These are phyloP conservation scores for Ceratocystis colombiana DNA, from an alignment of 2,329 filamentous ascomycete species.

Conservation along the genomic window DNA sequence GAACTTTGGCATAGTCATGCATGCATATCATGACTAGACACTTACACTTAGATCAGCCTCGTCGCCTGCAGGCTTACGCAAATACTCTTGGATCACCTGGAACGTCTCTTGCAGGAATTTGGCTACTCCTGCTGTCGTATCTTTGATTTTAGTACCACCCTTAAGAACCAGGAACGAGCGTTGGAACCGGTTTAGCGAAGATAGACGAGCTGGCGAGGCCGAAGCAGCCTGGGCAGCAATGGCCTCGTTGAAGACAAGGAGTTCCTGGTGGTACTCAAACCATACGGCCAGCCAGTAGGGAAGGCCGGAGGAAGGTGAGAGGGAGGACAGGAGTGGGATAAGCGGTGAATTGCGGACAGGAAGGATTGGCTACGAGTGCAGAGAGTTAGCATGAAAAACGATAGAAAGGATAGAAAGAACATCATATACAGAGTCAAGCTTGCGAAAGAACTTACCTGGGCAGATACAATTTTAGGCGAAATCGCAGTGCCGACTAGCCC, in stretches of 20 bases:
- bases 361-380: constrained; percentile 43
- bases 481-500: constrained; percentile 28
- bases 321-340: constrained; percentile 40
- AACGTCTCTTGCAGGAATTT: constrained; percentile 40
- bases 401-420: constrained; percentile 21
- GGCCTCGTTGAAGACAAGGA: constrained; percentile 36
- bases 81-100: constrained; percentile 36
- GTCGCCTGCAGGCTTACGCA: constrained; percentile 30
- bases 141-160: constrained; percentile 48
- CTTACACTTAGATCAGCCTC: constrained; percentile 23
- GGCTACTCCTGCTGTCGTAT: constrained; percentile 48
- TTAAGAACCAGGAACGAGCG: constrained; percentile 47
- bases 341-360: constrained; percentile 49
- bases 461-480: constrained; percentile 29
- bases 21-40: neutral
- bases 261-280: constrained; percentile 42
- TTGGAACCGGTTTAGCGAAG: constrained; percentile 50
- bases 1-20: neutral
- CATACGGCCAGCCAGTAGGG: constrained; percentile 43
- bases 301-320: constrained; percentile 35
- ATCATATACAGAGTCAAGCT: neutral
- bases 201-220: constrained; percentile 41
- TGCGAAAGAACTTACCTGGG: constrained; percentile 36
- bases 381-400: no score
- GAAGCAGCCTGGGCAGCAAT: constrained; percentile 37